Base-by-base conservation (phyloP, 2,329 filamentous ascomycete genomes). In the Clarireedia paspali region DNA sequence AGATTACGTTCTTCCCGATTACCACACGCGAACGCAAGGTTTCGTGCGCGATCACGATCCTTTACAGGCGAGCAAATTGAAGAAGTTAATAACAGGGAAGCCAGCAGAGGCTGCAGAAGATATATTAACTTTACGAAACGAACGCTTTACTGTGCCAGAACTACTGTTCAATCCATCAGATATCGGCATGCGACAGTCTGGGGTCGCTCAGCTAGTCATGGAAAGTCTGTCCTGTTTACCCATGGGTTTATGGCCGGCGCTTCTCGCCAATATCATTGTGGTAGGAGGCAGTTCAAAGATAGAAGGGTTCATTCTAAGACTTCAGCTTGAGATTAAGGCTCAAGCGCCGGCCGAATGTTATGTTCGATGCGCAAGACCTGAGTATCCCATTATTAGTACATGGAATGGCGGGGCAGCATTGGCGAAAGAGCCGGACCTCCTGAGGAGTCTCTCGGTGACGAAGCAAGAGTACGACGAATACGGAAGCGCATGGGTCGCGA, bases 1-100 rank as follows among this genome's bases (percentile, higher is more conserved):
- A 56, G 92, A 99, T 68, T 99, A 96, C 68, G 85, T 97, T 20
- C 77, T 99, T 2, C 94, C 94, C 0, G 91, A 99, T 70, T 87
- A 83, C 59, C 80, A 84, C 62, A 73, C 75, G 0, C 72, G 76
- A 3, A 71, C 72, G 3, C 75, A 85, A 47, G 92, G 92, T 1
- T 79, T 87, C 51, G 76, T 91, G 30, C 80, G 88, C 53, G 87
- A 91, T 3, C 90, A 92, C 66, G 89, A 96, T 65, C 82, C 89
- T 0, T 73, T 78, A 30, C 79, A 84, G 44, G 79, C 82, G 0
- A 76, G 74, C 46, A 73, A 77, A 2, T 71, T 71, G 27, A 79
- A 77, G 62, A 65, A 76, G 15, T 70, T 75, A 1, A 71, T 72
- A 1, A 65, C 65, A 5, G 66, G 67, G 14, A 68, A 68, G 70